Percentiles rank a stretch among this genome's conserved stretches.
Conservation (phyloP, 768 basidiomycete genomes). For the Suillus lakei region DNA sequence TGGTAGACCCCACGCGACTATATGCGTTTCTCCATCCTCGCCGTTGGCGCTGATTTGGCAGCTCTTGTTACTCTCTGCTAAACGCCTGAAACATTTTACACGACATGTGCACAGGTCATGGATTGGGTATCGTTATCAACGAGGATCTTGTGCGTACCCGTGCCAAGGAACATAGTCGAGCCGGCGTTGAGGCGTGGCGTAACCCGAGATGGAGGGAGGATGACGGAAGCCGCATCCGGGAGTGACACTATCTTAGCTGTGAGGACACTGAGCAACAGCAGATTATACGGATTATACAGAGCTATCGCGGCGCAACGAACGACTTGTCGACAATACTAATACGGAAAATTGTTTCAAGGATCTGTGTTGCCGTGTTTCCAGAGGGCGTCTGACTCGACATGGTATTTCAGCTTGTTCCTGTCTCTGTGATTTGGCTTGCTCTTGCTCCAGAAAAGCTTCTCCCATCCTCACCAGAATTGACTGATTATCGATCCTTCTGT, state of each 20-base stretch:
- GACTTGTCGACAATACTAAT: too few species aligned
- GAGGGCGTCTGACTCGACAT: too few species aligned
- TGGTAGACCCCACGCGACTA: neutral
- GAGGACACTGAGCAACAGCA: neutral
- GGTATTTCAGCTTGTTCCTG: too few species aligned
- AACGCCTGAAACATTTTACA: neutral
- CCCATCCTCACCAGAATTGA: too few species aligned
- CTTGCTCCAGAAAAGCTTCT: too few species aligned
- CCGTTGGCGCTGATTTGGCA: neutral
- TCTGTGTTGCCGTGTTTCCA: too few species aligned
- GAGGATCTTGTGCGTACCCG: slow-evolving; percentile 52
- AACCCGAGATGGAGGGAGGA: slow-evolving; percentile 56
- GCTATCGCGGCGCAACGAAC: too few species aligned
- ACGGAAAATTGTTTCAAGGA: too few species aligned
- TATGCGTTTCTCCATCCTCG: neutral
- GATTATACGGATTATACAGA: neutral
- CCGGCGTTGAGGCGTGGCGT: slow-evolving; percentile 22
- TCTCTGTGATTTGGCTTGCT: too few species aligned
- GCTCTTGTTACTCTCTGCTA: neutral
- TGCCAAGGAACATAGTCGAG: slow-evolving; percentile 17
- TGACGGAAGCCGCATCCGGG: slow-evolving; percentile 52
- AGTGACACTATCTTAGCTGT: slow-evolving; percentile 42
- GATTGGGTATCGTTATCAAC: slow-evolving; percentile 66
- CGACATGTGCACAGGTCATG: slow-evolving; percentile 44
- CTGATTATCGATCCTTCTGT: too few species aligned